These are phyloP conservation scores for Astrocystis sublimbata DNA, from an alignment of 495 filamentous ascomycete genomes.

Conservation along the genomic window DNA sequence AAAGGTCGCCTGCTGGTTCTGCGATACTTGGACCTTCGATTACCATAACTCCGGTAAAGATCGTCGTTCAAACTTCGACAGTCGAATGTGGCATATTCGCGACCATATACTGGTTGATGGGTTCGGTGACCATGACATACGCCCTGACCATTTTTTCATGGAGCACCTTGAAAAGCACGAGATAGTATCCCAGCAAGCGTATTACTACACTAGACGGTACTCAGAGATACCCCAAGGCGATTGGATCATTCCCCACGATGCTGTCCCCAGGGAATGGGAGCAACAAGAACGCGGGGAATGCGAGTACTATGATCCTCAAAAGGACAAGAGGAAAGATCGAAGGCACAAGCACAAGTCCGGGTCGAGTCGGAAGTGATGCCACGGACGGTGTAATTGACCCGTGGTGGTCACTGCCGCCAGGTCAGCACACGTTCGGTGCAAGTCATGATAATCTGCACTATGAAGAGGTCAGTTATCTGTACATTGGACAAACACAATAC, in stretches of 20 bases:
- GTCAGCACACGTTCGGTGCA: not conserved
- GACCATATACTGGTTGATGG: slow-evolving; percentile 34
- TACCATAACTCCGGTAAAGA: slow-evolving; percentile 5
- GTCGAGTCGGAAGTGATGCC: not conserved
- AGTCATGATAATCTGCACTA: not conserved
- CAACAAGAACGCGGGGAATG: not conserved
- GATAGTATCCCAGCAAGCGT: slow-evolving; percentile 23
- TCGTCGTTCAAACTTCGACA: slow-evolving; percentile 27
- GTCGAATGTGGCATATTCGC: slow-evolving; percentile 49
- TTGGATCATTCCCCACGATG: slow-evolving; percentile 11
- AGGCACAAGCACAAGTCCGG: not conserved
- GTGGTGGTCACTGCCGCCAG: not conserved
- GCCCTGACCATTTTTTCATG: slow-evolving; percentile 44
- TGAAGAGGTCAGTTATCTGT: not conserved
- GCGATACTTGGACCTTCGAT: slow-evolving; percentile 37
- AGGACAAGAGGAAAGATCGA: not conserved
- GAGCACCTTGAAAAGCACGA: slow-evolving; percentile 30
- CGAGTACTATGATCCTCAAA: not conserved
- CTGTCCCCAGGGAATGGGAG: slow-evolving; percentile 14
- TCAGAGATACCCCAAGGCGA: slow-evolving; percentile 23
- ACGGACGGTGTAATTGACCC: not conserved
- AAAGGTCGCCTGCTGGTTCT: slow-evolving; percentile 48
- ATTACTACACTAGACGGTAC: slow-evolving; percentile 15
- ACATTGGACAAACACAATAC: not conserved
- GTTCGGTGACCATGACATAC: slow-evolving; percentile 23